These are phyloP conservation scores for Mycena leptocephala DNA, from an alignment of 768 basidiomycete species.

Conservation along the genomic window DNA sequence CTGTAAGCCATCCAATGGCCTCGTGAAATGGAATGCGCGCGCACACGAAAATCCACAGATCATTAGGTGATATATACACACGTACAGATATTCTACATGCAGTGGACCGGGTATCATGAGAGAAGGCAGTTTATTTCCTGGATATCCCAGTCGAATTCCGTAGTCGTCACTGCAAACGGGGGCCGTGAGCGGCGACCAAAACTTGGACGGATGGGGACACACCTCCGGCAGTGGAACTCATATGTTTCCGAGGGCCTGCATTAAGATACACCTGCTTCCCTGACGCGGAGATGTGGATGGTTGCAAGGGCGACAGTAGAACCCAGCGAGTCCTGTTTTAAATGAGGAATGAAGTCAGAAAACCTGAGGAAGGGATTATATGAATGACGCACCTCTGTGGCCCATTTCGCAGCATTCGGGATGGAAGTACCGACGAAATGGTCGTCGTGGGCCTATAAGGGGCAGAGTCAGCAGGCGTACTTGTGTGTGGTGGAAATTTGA, in stretches of 20 bases:
- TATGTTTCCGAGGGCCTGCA: conserved; percentile 16
- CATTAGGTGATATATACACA: too few species aligned
- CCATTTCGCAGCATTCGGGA: conserved; percentile 26
- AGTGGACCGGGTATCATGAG: background rate
- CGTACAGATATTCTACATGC: too few species aligned
- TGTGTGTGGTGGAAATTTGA: too few species aligned
- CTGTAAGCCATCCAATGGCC: too few species aligned
- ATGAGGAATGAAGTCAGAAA: background rate
- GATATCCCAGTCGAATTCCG: conserved; percentile 35
- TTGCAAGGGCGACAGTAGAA: conserved; percentile 25
- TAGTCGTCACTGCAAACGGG: conserved; percentile 8
- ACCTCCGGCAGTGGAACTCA: conserved; percentile 32
- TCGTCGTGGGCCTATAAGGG: conserved; percentile 32
- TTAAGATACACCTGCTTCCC: conserved; percentile 28
- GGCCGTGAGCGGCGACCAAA: background rate
- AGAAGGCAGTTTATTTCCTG: conserved; percentile 33
- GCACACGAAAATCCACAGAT: too few species aligned
- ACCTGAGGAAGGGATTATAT: background rate
- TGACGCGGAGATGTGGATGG: conserved; percentile 24
- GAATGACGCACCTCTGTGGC: conserved; percentile 8
- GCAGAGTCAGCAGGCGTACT: background rate
- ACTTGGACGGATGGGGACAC: background rate
- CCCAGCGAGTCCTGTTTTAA: conserved; percentile 19
- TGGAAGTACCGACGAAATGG: conserved; percentile 36
- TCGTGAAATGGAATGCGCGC: too few species aligned